These are phyloP conservation scores for Lanmaoa pseudosensibilis DNA, from an alignment of 768 basidiomycete genomes.

Conservation along the genomic window DNA sequence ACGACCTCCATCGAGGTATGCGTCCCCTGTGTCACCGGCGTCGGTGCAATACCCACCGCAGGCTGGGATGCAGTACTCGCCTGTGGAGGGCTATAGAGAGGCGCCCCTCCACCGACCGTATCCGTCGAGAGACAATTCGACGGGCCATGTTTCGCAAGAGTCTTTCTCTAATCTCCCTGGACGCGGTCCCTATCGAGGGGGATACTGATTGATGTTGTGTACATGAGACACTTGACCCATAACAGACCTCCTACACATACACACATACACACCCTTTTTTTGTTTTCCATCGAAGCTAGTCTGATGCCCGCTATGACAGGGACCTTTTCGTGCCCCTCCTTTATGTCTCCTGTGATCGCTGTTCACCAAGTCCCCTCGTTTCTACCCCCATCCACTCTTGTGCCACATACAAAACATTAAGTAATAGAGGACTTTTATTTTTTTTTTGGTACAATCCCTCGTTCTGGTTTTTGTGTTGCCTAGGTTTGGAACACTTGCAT, in stretches of 20 bases:
- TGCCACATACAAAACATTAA: not conserved
- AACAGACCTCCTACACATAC: not conserved
- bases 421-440: too few species aligned
- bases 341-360: conserved; percentile 5
- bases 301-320: conserved; percentile 22
- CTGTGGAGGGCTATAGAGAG: conserved; percentile 47
- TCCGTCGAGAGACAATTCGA: conserved; percentile 20
- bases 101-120: conserved; percentile 65
- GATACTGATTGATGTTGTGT: conserved; percentile 3
- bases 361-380: conserved; percentile 17
- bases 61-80: conserved; percentile 22
- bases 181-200: conserved; percentile 31
- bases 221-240: not conserved
- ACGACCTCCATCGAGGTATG: conserved; percentile 28
- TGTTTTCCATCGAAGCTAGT: not conserved
- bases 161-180: conserved; percentile 31
- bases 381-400: not conserved
- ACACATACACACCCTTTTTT: too few species aligned
- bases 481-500: too few species aligned
- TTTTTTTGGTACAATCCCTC: too few species aligned
- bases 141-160: conserved; percentile 14
- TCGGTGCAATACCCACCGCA: conserved; percentile 42
- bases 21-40: conserved; percentile 37
- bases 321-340: not conserved
- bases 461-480: too few species aligned